phyloP scores from a whole-genome alignment of 306 rosid genomes.

The Ammopiptanthus mongolicus region DNA sequence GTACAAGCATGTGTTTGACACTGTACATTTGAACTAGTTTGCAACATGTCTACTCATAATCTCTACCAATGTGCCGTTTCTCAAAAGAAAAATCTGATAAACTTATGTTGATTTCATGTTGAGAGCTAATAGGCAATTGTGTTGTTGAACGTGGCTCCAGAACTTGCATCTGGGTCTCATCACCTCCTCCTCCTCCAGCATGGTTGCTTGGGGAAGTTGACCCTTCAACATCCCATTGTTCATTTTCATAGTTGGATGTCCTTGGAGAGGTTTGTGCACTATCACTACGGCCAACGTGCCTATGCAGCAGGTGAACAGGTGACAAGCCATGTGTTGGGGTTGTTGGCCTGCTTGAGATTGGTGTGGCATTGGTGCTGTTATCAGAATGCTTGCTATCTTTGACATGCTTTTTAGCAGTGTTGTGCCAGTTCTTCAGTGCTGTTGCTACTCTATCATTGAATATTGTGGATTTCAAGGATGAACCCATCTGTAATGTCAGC shows the following conservation, averaged over 20 bases:
- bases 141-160: slow-evolving; percentile 27
- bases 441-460: slow-evolving; percentile 56
- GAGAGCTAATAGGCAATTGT: slow-evolving; percentile 5
- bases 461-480: slow-evolving; percentile 59
- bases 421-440: slow-evolving; percentile 63
- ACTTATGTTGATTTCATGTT: slow-evolving; percentile 29
- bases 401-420: slow-evolving; percentile 39
- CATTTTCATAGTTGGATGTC: slow-evolving; percentile 30
- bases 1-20: not conserved
- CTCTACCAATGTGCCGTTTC: not conserved
- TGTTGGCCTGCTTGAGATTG: slow-evolving; percentile 52
- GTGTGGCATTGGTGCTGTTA: slow-evolving; percentile 28
- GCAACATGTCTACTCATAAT: not conserved
- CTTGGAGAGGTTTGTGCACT: slow-evolving; percentile 41
- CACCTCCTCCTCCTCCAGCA: not conserved
- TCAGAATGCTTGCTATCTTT: slow-evolving; percentile 37
- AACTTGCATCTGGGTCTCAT: slow-evolving; percentile 13
- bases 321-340: slow-evolving; percentile 60
- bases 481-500: slow-evolving; percentile 55
- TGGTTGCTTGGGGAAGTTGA: slow-evolving; percentile 25
- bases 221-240: slow-evolving; percentile 38
- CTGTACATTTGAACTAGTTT: not conserved
- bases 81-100: slow-evolving; percentile 42
- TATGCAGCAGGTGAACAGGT: slow-evolving; percentile 60
- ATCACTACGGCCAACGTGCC: slow-evolving; percentile 22